Evolutionary conservation across 2,329 filamentous ascomycete genomes (phyloP), one percentile per base, ranked within the genome.

Genomic region (Curvularia sp.): DNA sequence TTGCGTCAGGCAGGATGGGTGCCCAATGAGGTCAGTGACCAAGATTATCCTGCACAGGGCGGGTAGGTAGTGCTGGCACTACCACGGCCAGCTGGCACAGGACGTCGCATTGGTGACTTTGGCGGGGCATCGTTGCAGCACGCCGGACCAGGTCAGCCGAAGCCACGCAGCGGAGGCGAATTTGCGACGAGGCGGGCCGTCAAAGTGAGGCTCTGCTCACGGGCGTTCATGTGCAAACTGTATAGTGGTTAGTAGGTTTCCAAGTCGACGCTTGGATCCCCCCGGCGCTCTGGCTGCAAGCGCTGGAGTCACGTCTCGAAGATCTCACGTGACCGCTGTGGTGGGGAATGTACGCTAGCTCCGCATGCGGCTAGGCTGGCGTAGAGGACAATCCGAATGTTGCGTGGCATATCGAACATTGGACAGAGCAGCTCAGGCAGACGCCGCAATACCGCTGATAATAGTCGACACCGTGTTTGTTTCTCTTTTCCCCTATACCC

Each of bases 401-500:
- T 69, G 65, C 66, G 66, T 68, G 70, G 68, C 73, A 75, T 68
- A 70, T 74, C 71, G 69, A 73, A 74, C 70, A 73, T 72, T 71
- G 68, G 69, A 66, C 66, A 68, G 63, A 66, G 66, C 66, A 73
- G 65, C 67, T 67, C 61, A 60, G 66, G 57, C 56, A 65, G 64
- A 69, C 66, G 64, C 68, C 69, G 67, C 72, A 70, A 55, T 58
- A 66, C 56, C 59, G 58, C 53, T 49, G 46, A 54, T 55, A 49
- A 58, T 62, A 52, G 60, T 41, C 67, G 54, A 64, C 69, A 61
- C 59, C 58, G 60, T 66, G 56, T 66, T 61, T 63, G 53, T 58
- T 66, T 62, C 58, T 55, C 55, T 45, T 46, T 45, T 38, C 23
- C 27, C 55, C 30, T 56, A 55, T 57, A 53, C 64, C 58, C 55